phyloP scores from a whole-genome alignment of 306 rosid species.

The Albizia julibrissin region DNA sequence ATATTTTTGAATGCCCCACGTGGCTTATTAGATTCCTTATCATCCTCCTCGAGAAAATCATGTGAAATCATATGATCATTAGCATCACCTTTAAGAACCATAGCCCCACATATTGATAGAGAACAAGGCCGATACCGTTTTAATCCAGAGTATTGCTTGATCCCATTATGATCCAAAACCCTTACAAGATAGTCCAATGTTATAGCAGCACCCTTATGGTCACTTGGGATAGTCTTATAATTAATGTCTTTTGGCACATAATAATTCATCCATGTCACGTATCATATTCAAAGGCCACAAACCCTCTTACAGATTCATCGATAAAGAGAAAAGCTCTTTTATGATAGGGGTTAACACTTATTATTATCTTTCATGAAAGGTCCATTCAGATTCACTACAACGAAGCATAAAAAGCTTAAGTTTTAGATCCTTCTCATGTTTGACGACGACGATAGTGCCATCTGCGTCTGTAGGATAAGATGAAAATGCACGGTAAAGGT shows the following conservation, averaged over 20 bases:
- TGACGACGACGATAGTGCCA: background rate
- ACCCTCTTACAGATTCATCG: too few relatives aligned
- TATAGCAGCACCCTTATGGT: too few relatives aligned
- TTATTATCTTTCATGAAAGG: background rate
- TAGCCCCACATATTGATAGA: background rate
- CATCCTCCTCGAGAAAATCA: background rate
- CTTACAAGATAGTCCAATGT: too few relatives aligned
- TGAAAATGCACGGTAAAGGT: background rate
- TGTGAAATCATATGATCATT: background rate
- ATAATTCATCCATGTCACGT: background rate
- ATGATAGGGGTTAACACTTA: background rate
- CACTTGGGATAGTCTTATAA: too few relatives aligned
- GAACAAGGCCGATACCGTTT: background rate
- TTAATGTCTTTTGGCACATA: too few relatives aligned
- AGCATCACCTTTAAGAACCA: too few relatives aligned
- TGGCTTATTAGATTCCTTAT: background rate
- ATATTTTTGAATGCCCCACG: slow-evolving; percentile 17
- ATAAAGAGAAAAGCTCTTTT: background rate
- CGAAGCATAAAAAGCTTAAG: background rate
- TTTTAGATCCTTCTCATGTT: background rate
- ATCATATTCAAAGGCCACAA: background rate
- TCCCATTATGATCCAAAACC: too few relatives aligned
- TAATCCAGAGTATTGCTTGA: background rate
- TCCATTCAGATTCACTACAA: background rate
- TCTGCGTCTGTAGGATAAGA: background rate